phyloP scores from a whole-genome alignment of 352 stramenopile species.

The Pythium biforme region DNA sequence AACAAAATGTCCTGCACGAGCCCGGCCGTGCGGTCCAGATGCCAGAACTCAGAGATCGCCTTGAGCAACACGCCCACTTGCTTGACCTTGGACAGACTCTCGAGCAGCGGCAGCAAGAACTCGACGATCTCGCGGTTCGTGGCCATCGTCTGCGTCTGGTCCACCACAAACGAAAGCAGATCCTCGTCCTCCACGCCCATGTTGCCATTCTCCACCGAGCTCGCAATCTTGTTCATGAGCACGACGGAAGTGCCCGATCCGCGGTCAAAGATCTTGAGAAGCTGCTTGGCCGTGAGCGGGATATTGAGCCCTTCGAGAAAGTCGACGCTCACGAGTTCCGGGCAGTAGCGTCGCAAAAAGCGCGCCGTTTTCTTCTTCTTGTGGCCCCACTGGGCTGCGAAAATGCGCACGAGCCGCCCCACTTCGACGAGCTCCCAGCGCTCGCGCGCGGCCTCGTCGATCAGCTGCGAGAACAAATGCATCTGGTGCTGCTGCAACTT shows the following conservation, averaged over 20 bases:
- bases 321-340: conserved; percentile 83
- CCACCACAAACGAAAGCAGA: conserved; percentile 32
- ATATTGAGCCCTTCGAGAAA: conserved; percentile 80
- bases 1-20: conserved; percentile 79
- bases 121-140: conserved; percentile 65
- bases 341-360: conserved; percentile 61
- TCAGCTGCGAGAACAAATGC: conserved; percentile 67
- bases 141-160: conserved; percentile 30
- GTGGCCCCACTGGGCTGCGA: conserved; percentile 56
- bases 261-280: conserved; percentile 69
- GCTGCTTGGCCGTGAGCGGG: conserved; percentile 44
- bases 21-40: conserved; percentile 45
- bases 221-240: conserved; percentile 75
- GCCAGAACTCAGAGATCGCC: conserved; percentile 61
- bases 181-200: conserved; percentile 52
- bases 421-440: conserved; percentile 79
- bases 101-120: conserved; percentile 64
- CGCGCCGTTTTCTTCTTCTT: conserved; percentile 53
- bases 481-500: conserved; percentile 23
- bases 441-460: conserved; percentile 73
- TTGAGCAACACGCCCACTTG: conserved; percentile 68
- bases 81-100: conserved; percentile 70
- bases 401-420: conserved; percentile 76
- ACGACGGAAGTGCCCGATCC: conserved; percentile 57
- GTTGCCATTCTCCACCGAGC: conserved; percentile 67